These are phyloP conservation scores for Claviceps maximensis DNA, from an alignment of 2,329 filamentous ascomycete species.

Conservation along the genomic window DNA sequence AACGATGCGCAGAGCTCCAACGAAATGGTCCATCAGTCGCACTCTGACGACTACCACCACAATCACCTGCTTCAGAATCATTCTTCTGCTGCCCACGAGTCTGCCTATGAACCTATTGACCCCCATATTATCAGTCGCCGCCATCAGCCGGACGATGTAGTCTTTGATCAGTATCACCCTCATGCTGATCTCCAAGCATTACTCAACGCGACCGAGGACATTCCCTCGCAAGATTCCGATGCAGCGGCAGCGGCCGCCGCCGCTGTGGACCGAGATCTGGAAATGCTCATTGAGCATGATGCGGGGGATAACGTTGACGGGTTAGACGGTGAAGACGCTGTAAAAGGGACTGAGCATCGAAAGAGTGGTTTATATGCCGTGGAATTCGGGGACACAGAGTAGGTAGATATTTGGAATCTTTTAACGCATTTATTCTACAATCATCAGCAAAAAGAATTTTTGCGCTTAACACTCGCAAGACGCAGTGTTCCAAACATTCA, in stretches of 20 bases:
- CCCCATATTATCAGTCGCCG: conserved; percentile 40
- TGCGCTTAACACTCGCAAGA: too few species aligned
- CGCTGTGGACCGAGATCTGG: conserved; percentile 35
- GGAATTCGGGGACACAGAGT: conserved; percentile 13
- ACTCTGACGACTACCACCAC: conserved; percentile 16
- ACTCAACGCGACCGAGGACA: conserved; percentile 33
- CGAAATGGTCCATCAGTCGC: conserved; percentile 6
- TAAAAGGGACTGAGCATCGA: conserved; percentile 10
- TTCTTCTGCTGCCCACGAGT: conserved; percentile 10
- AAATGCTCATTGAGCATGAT: conserved; percentile 37
- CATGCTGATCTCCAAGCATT: conserved; percentile 41
- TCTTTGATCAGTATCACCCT: conserved; percentile 28
- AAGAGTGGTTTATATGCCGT: conserved; percentile 17
- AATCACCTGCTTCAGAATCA: conserved; percentile 22
- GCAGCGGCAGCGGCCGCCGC: conserved; percentile 14
- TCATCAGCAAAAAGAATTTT: too few species aligned
- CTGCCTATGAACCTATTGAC: conserved; percentile 40
- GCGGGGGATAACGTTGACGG: conserved; percentile 22
- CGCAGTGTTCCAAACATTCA: too few species aligned
- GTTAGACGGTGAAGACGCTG: conserved; percentile 11
- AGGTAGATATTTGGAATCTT: not conserved
- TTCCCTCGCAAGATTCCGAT: conserved; percentile 12
- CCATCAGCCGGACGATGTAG: conserved; percentile 16
- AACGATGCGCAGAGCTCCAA: not conserved
- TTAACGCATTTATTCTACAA: too few species aligned